Evolutionary conservation across 1,284 basidiomycete genomes (phyloP).

Genomic region (Gymnopus androsaceus): DNA sequence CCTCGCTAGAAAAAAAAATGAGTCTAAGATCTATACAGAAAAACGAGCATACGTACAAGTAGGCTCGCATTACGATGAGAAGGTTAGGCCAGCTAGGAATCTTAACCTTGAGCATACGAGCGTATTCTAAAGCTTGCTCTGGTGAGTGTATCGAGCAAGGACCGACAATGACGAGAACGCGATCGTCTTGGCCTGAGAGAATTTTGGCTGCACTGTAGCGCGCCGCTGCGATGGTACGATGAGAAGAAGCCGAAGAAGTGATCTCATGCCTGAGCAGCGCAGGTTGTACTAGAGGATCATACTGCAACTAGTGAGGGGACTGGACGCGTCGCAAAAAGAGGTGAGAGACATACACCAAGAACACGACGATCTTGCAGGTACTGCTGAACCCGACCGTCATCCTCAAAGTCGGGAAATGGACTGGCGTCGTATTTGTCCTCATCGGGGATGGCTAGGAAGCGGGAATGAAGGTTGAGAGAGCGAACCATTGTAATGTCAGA

Average conservation of each 20-base stretch:
- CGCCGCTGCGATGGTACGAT: slow-evolving; percentile 76
- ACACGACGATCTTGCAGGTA: slow-evolving; percentile 80
- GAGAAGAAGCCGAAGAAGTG: slow-evolving; percentile 56
- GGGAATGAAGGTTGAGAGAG: slow-evolving; percentile 20
- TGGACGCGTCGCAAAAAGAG: slow-evolving; percentile 5
- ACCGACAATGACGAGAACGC: slow-evolving; percentile 88
- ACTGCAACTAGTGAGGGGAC: slow-evolving; percentile 48
- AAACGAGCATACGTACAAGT: slow-evolving; percentile 69
- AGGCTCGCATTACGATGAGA: slow-evolving; percentile 93
- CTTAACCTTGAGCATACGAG: slow-evolving; percentile 71
- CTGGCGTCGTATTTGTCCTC: slow-evolving; percentile 51
- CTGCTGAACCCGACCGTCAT: slow-evolving; percentile 59
- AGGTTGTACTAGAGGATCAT: slow-evolving; percentile 92
- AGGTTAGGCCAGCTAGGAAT: slow-evolving; percentile 76
- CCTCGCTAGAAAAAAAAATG: slow-evolving; percentile 44
- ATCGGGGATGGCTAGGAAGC: slow-evolving; percentile 35
- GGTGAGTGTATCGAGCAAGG: slow-evolving; percentile 96
- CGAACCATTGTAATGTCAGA: slow-evolving; percentile 22
- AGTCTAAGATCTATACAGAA: slow-evolving; percentile 11
- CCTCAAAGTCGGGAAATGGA: slow-evolving; percentile 62
- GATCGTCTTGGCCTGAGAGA: slow-evolving; percentile 81
- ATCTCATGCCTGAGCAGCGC: slow-evolving; percentile 87
- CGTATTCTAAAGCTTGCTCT: slow-evolving; percentile 90
- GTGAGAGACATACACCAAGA: slow-evolving; percentile 58
- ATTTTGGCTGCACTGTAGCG: slow-evolving; percentile 79